These are phyloP conservation scores for Fusarium sp. DNA, from an alignment of 2,329 filamentous ascomycete genomes.

Conservation along the genomic window DNA sequence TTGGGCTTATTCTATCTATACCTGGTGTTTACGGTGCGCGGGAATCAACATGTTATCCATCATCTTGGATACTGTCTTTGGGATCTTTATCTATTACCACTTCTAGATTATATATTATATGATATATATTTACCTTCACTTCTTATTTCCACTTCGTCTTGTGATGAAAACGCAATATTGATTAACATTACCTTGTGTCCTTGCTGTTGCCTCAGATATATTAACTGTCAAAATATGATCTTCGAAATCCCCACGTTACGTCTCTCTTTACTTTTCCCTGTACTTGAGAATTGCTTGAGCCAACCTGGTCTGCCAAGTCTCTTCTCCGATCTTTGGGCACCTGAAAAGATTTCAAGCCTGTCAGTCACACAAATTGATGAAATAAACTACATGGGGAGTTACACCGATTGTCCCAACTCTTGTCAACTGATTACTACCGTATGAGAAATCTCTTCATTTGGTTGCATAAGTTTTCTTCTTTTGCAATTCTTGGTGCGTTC, in stretches of 20 bases:
- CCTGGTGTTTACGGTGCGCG: constrained; percentile 42
- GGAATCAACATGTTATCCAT: constrained; percentile 26
- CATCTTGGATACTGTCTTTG: constrained; percentile 35
- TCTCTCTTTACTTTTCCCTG: not conserved
- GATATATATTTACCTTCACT: constrained; percentile 43
- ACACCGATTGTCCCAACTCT: not conserved
- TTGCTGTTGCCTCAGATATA: not conserved
- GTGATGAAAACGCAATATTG: not conserved
- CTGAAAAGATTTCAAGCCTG: not conserved
- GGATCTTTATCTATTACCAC: constrained; percentile 32
- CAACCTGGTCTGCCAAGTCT: constrained; percentile 6
- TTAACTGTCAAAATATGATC: not conserved
- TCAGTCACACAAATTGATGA: not conserved
- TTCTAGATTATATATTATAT: constrained; percentile 39
- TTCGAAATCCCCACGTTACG: not conserved
- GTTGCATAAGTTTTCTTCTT: constrained; percentile 26
- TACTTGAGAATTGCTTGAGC: not conserved
- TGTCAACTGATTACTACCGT: not conserved
- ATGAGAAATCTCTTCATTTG: constrained; percentile 20
- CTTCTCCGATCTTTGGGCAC: not conserved
- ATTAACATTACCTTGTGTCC: accelerated
- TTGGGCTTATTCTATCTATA: constrained; percentile 39
- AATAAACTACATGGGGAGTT: not conserved
- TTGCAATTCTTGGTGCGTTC: not conserved
- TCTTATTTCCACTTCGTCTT: not conserved